These are phyloP conservation scores for Pichia pseudocactophila DNA, from an alignment of 805 yeast species.

Conservation along the genomic window DNA sequence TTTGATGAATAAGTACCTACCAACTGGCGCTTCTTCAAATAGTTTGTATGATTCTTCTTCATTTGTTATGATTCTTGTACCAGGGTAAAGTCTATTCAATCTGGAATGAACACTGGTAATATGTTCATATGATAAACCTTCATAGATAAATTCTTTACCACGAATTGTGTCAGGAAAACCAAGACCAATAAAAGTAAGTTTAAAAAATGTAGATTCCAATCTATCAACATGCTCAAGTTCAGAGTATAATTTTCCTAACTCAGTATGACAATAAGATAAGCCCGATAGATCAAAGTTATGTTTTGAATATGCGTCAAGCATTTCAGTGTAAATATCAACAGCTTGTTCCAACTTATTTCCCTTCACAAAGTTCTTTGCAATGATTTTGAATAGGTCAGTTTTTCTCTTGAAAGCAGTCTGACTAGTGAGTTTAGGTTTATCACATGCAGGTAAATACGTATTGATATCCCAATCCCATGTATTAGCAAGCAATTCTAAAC, in stretches of 20 bases:
- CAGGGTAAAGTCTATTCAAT: conserved; percentile 66
- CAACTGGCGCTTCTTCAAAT: conserved; percentile 46
- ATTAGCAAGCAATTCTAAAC: conserved; percentile 67
- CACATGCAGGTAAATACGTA: conserved; percentile 43
- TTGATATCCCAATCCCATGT: conserved; percentile 69
- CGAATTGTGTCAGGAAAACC: conserved; percentile 77
- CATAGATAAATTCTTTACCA: conserved; percentile 71
- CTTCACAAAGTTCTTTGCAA: conserved; percentile 58
- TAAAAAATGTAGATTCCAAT: conserved; percentile 67
- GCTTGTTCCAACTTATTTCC: conserved; percentile 78
- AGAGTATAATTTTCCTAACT: conserved; percentile 58
- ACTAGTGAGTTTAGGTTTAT: conserved; percentile 65
- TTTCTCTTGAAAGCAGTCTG: conserved; percentile 77
- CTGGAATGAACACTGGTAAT: conserved; percentile 75
- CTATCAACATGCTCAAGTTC: conserved; percentile 63
- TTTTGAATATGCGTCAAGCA: conserved; percentile 64
- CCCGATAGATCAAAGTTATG: conserved; percentile 70
- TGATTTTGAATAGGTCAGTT: conserved; percentile 58
- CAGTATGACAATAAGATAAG: conserved; percentile 59
- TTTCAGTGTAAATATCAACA: conserved; percentile 65
- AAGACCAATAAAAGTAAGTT: conserved; percentile 70
- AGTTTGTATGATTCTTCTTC: conserved; percentile 45
- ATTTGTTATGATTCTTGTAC: conserved; percentile 60
- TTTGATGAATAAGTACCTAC: conserved; percentile 63
- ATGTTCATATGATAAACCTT: conserved; percentile 83